Base-by-base conservation (phyloP, 192 early-diverging fungal species). In the Podila verticillata region DNA sequence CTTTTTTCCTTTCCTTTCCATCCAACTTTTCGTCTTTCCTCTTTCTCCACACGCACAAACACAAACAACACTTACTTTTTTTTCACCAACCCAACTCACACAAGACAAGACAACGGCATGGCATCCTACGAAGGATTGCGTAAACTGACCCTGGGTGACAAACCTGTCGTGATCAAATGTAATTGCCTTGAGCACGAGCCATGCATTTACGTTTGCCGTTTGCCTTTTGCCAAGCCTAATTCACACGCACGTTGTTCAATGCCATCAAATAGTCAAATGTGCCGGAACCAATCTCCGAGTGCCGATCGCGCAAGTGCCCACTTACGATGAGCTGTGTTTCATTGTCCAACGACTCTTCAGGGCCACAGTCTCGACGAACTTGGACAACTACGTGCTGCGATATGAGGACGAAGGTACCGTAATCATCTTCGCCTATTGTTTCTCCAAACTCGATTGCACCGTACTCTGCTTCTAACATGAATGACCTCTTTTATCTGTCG, bases 281-380 rank as follows among this genome's bases (percentile, higher is more conserved):
- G 72, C 68, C 12, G 81, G 82, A 56, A 82, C 83, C 39, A 86
- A 86, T 47, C 71, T 85, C 24, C 73, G 84, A 28, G 75, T 88
- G 26, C 73, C 84, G 6, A 86, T 88, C 63, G 82, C 71, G 20
- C 87, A 88, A 72, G 82, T 71, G 12, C 87, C 87, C 7, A 83
- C 87, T 3, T 84, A 78, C 68, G 82, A 88, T 60, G 87, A 88
- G 35, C 70, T 88, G 13, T 88, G 87, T 63, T 66, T 88, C 26
- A 88, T 88, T 63, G 79, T 84, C 57, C 82, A 77, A 32, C 72
- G 85, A 19, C 81, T 88, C 54, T 88, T 86, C 54, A 68, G 73
- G 17, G 35, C 66, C 6, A 58, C 70, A 13, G 61, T 88, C 5
- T 83, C 75, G 0, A 49, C 75, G 22, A 67, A 78, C 32, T 61